These are phyloP conservation scores for Lachancea sp. DNA, from an alignment of 805 yeast species.

Conservation along the genomic window DNA sequence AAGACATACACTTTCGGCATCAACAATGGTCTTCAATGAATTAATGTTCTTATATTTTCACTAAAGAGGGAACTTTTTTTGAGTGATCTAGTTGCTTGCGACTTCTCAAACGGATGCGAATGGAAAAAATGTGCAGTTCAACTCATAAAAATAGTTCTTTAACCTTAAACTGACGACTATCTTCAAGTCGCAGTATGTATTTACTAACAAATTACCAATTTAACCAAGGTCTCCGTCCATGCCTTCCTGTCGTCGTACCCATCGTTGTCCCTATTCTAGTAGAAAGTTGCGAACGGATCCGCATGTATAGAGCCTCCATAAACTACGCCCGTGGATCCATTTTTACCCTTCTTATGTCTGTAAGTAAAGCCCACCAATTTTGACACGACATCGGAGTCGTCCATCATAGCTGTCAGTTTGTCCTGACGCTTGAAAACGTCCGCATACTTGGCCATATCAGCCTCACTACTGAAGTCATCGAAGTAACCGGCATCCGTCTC, in stretches of 20 bases:
- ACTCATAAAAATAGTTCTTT: too few relatives aligned
- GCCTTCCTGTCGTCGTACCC: background rate
- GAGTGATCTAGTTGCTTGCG: too few relatives aligned
- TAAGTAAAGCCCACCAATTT: constrained; percentile 94
- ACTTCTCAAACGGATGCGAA: too few relatives aligned
- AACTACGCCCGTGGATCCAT: constrained; percentile 34
- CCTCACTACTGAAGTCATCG: constrained; percentile 94
- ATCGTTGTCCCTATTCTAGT: constrained; percentile 12
- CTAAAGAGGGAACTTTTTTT: too few relatives aligned
- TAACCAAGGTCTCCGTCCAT: background rate
- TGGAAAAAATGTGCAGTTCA: too few relatives aligned
- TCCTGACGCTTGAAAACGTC: constrained; percentile 95
- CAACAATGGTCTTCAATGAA: too few relatives aligned
- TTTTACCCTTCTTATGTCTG: constrained; percentile 57
- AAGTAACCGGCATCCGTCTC: constrained; percentile 98
- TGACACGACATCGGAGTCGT: constrained; percentile 51
- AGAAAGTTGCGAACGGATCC: constrained; percentile 35
- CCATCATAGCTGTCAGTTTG: constrained; percentile 61
- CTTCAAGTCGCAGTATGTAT: background rate
- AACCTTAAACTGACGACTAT: background rate
- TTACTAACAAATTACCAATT: background rate
- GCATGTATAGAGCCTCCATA: constrained; percentile 33
- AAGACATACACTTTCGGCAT: background rate
- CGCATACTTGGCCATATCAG: constrained; percentile 94
- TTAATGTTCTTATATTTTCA: too few relatives aligned